Conservation (phyloP, 257 asterid species). For the Penstemon davidsonii region DNA sequence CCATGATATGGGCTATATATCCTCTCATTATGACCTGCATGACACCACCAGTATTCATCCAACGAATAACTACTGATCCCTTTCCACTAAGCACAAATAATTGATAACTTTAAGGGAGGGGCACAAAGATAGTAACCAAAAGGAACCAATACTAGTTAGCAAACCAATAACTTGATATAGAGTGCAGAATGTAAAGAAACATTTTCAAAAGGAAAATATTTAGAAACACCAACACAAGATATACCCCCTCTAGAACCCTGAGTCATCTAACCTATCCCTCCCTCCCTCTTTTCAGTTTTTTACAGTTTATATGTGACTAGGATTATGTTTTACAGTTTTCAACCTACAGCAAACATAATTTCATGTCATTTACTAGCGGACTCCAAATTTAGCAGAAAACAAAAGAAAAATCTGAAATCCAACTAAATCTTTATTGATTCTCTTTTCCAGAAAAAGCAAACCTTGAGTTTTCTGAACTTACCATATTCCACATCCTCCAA, state of each 20-base stretch:
- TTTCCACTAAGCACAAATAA: neutral
- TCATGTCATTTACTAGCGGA: too few species aligned
- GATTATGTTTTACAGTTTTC: too few species aligned
- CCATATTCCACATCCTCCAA: conserved; percentile 99
- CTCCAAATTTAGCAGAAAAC: neutral
- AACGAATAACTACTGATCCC: neutral
- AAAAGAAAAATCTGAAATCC: neutral
- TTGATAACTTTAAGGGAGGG: neutral
- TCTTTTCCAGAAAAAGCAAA: neutral
- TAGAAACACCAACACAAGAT: conserved; percentile 17
- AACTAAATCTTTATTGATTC: neutral
- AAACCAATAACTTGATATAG: neutral
- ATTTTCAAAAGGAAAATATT: neutral
- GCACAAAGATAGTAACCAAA: neutral
- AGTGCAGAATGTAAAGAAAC: neutral
- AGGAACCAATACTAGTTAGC: neutral
- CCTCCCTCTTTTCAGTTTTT: neutral
- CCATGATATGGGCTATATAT: conserved; percentile 1
- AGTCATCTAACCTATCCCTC: neutral
- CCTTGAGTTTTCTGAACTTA: conserved; percentile 37
- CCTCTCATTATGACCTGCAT: conserved; percentile 2
- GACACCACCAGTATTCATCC: neutral
- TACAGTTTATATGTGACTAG: neutral
- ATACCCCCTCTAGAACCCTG: neutral
- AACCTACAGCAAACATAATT: too few species aligned